Base-by-base conservation (phyloP, 1,284 basidiomycete genomes). In the Clitocybe nebularis region DNA sequence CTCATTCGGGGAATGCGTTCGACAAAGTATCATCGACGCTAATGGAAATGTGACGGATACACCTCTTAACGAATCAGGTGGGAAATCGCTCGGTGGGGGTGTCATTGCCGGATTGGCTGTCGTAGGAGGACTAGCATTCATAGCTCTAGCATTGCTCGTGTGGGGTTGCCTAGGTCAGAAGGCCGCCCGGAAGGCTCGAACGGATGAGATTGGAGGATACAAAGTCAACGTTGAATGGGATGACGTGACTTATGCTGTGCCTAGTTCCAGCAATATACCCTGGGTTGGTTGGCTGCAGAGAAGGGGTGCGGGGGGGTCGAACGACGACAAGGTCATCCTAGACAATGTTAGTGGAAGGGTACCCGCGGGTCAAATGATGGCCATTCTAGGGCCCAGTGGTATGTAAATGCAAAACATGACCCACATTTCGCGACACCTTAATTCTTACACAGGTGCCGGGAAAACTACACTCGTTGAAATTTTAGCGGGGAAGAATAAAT, bases 101-200 rank as follows among this genome's bases (percentile, higher is more conserved):
- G 90, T 94, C 11, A 90, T 94, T 45, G 91, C 86, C 23, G 92
- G 92, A 10, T 65, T 95, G 13, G 89, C 82, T 0, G 86, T 93
- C 20, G 80, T 95, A 2, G 84, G 89, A 11, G 73, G 64, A 0
- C 58, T 94, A 28, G 42, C 87, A n/a, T 61, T 75, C 1, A 52
- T 80, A 1, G 75, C 82, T 0, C 58, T 92, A 4, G 59, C 66
- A 0, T 61, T 83, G 20, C 55, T 93, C 5, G 41, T 74, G 1
- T 70, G 81, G 53, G 92, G 89, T 0, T 74, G 77, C 51, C 45
- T 77, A 25, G 61, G 58, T 4, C 89, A 89, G 56, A 69, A 74
- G 23, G 71, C 71, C 26, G 90, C 89, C 8, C 66, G 79, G 16
- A 72, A 63, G 32, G 63, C 62, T 11, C 65, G 62, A 0, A 62